These are phyloP conservation scores for Pseudohalonectria lignicola DNA, from an alignment of 2,329 filamentous ascomycete species.

Conservation along the genomic window DNA sequence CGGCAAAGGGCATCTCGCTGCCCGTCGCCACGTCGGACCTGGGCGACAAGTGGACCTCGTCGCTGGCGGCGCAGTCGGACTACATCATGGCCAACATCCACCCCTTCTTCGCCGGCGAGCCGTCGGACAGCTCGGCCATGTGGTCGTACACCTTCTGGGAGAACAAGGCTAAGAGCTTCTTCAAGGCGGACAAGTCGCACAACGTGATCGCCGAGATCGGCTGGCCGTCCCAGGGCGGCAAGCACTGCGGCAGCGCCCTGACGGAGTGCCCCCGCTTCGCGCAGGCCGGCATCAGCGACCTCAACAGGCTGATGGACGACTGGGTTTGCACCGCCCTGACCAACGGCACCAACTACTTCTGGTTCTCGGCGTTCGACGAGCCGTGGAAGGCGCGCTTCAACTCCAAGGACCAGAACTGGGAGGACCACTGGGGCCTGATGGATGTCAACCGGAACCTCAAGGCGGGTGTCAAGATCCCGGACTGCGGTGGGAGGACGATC, in stretches of 20 bases:
- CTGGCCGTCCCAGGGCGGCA: slow-evolving; percentile 80
- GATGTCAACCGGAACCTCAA: slow-evolving; percentile 79
- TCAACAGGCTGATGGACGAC: slow-evolving; percentile 77
- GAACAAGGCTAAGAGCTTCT: slow-evolving; percentile 53
- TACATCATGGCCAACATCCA: slow-evolving; percentile 96
- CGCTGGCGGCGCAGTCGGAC: slow-evolving; percentile 62
- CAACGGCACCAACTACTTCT: slow-evolving; percentile 89
- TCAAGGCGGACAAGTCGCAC: slow-evolving; percentile 48
- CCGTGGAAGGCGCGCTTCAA: slow-evolving; percentile 84
- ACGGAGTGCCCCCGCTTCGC: slow-evolving; percentile 52
- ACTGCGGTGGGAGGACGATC: slow-evolving; percentile 68
- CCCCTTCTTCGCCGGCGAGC: slow-evolving; percentile 82
- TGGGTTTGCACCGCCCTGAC: slow-evolving; percentile 74
- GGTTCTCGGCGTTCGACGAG: slow-evolving; percentile 96
- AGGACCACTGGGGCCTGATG: slow-evolving; percentile 92
- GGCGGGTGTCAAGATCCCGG: slow-evolving; percentile 70
- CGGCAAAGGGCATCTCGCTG: slow-evolving; percentile 51
- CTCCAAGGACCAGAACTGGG: slow-evolving; percentile 61
- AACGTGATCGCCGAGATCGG: slow-evolving; percentile 86
- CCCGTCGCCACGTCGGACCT: slow-evolving; percentile 82
- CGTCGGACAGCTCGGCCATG: slow-evolving; percentile 52
- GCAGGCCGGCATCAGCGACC: slow-evolving; percentile 65
- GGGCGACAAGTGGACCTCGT: slow-evolving; percentile 73
- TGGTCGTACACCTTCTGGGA: slow-evolving; percentile 86
- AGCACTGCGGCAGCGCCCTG: slow-evolving; percentile 51